Evolutionary conservation across 768 basidiomycete species (phyloP).

Genomic region (Cubamyces lactineus): DNA sequence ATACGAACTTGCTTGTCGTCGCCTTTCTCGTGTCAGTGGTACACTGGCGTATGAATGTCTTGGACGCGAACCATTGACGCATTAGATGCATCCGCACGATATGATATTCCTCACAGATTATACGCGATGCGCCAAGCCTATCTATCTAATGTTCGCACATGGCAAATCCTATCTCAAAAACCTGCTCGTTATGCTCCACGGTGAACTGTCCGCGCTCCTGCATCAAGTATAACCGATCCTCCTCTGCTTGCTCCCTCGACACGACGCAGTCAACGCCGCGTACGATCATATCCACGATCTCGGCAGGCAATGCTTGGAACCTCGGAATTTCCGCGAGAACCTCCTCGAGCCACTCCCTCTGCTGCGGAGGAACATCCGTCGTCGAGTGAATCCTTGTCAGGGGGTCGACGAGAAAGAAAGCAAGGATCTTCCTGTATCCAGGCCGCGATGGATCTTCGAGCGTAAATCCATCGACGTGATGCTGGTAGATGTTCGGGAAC

Average conservation of each 20-base stretch:
- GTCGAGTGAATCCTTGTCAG: slow-evolving; percentile 35
- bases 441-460: slow-evolving; percentile 38
- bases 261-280: slow-evolving; percentile 7
- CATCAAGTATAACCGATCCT: slow-evolving; percentile 25
- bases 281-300: slow-evolving; percentile 27
- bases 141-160: slow-evolving; percentile 25
- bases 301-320: slow-evolving; percentile 21
- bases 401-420: slow-evolving; percentile 44
- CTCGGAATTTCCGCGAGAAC: background rate
- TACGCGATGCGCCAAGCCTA: too few relatives aligned
- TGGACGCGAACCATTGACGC: too few relatives aligned
- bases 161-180: slow-evolving; percentile 22
- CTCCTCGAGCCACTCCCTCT: slow-evolving; percentile 30
- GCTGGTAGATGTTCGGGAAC: slow-evolving; percentile 46
- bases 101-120: too few relatives aligned
- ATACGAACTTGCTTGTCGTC: too few relatives aligned
- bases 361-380: slow-evolving; percentile 39
- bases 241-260: slow-evolving; percentile 19
- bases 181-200: slow-evolving; percentile 13
- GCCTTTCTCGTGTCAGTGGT: too few relatives aligned
- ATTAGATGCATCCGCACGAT: too few relatives aligned
- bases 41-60: too few relatives aligned
- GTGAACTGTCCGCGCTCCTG: slow-evolving; percentile 25
- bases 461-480: slow-evolving; percentile 40
- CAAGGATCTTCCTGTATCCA: slow-evolving; percentile 44